Evolutionary conservation across 768 basidiomycete genomes (phyloP).

Genomic region (Chalciporus piperatus): DNA sequence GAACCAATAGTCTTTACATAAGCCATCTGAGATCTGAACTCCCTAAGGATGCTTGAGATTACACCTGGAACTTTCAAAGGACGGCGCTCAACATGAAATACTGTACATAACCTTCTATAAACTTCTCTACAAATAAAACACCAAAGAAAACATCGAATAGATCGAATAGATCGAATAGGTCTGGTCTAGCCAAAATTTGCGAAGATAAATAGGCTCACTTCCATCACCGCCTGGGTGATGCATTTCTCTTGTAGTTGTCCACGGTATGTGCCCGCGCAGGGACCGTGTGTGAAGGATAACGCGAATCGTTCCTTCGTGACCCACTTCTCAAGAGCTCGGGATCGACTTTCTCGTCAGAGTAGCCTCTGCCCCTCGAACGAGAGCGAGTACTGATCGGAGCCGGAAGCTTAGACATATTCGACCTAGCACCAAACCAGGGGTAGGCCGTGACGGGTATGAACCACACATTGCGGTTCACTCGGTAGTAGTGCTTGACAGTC

Average conservation of each 20-base stretch:
- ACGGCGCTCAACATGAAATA: constrained; percentile 11
- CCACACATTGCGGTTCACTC: constrained; percentile 57
- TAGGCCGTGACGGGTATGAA: constrained; percentile 64
- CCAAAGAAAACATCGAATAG: too few relatives aligned
- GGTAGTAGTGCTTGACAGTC: constrained; percentile 41
- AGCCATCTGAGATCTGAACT: too few relatives aligned
- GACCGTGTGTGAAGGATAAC: constrained; percentile 19
- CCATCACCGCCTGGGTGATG: constrained; percentile 45
- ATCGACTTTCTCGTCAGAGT: constrained; percentile 27
- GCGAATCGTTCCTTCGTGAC: constrained; percentile 20
- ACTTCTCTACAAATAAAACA: constrained; percentile 4
- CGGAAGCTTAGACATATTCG: constrained; percentile 38
- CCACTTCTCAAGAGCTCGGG: constrained; percentile 20
- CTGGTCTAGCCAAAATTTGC: constrained; percentile 11
- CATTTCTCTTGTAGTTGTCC: constrained; percentile 40
- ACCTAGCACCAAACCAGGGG: constrained; percentile 62
- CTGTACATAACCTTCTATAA: constrained; percentile 12
- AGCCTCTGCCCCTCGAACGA: constrained; percentile 35
- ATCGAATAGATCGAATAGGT: too few relatives aligned
- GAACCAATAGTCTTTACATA: too few relatives aligned
- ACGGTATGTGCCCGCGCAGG: constrained; percentile 28
- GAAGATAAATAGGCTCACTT: constrained; percentile 10
- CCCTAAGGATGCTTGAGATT: too few relatives aligned
- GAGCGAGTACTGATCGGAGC: constrained; percentile 39
- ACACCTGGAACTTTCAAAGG: not conserved